A percentile compares a stretch with the other conserved stretches of the same genome.
Conservation (phyloP, 768 basidiomycete genomes). For the Candolleomyces efflorescens region DNA sequence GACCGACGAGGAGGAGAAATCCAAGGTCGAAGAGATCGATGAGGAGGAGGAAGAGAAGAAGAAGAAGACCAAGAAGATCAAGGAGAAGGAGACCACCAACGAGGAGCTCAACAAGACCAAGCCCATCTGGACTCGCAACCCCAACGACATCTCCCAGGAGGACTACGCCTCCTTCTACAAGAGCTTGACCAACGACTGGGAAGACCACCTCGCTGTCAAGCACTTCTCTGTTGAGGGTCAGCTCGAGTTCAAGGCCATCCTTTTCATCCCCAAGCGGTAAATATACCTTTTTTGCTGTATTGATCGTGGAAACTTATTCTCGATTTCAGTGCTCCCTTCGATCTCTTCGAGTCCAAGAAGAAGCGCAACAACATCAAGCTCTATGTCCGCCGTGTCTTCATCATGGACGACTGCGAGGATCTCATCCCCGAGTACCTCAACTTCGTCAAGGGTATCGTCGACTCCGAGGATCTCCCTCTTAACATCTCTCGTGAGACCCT, state of each 20-base stretch:
- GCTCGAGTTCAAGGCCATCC: constrained; percentile 99
- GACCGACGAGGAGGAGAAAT: constrained; percentile 70
- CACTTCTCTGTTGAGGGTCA: constrained; percentile 99
- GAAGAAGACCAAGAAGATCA: constrained; percentile 93
- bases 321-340: constrained; percentile 81
- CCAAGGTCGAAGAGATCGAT: constrained; percentile 80
- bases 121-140: constrained; percentile 99
- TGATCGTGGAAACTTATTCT: constrained; percentile 6
- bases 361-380: constrained; percentile 99
- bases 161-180: constrained; percentile 99
- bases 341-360: constrained; percentile 99
- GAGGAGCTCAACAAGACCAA: constrained; percentile 99
- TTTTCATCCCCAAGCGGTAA: constrained; percentile 94
- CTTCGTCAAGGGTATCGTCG: constrained; percentile 99
- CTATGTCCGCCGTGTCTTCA: constrained; percentile 99
- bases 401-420: constrained; percentile 99
- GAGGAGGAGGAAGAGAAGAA: constrained; percentile 84
- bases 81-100: constrained; percentile 81
- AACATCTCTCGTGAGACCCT: constrained; percentile 99
- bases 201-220: constrained; percentile 98
- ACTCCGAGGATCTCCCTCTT: constrained; percentile 98
- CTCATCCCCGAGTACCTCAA: constrained; percentile 99
- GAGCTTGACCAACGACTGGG: constrained; percentile 99
- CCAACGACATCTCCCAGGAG: constrained; percentile 85
- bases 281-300: constrained; percentile 17